A percentile compares a stretch with the other conserved stretches of the same genome.
phyloP scores from a whole-genome alignment of 768 basidiomycete species.

The Suillus brevipes region DNA sequence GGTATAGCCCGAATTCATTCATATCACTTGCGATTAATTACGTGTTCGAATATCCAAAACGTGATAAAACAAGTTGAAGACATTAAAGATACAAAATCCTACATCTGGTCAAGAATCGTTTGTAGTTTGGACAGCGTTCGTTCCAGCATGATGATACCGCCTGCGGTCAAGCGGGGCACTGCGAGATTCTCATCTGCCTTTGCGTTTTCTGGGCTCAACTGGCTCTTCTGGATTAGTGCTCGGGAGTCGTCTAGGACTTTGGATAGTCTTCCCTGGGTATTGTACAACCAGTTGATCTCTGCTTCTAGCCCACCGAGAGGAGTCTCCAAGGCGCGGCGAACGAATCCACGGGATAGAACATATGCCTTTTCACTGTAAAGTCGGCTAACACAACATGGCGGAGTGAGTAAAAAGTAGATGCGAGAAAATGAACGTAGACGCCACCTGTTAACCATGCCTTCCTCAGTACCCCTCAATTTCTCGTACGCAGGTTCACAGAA shows the following conservation, averaged over 20 bases:
- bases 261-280: conserved; percentile 57
- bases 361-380: conserved; percentile 93
- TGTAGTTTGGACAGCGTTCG: conserved; percentile 73
- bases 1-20: neutral
- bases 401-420: neutral
- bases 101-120: conserved; percentile 33
- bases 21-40: neutral
- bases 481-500: conserved; percentile 94
- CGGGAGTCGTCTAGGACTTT: conserved; percentile 69
- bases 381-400: conserved; percentile 51
- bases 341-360: conserved; percentile 85
- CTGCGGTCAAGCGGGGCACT: conserved; percentile 75
- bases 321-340: conserved; percentile 83
- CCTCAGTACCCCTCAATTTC: conserved; percentile 86
- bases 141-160: conserved; percentile 76
- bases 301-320: conserved; percentile 69
- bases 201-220: conserved; percentile 30
- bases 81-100: conserved; percentile 15
- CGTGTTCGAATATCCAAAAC: neutral
- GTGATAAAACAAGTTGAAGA: conserved; percentile 15
- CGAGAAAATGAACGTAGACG: conserved; percentile 10
- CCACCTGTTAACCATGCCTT: conserved; percentile 85
- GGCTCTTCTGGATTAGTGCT: conserved; percentile 69
- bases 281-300: conserved; percentile 78
- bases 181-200: conserved; percentile 45